phyloP scores from a whole-genome alignment of 345 rosid genomes.

The Reutealis trisperma region DNA sequence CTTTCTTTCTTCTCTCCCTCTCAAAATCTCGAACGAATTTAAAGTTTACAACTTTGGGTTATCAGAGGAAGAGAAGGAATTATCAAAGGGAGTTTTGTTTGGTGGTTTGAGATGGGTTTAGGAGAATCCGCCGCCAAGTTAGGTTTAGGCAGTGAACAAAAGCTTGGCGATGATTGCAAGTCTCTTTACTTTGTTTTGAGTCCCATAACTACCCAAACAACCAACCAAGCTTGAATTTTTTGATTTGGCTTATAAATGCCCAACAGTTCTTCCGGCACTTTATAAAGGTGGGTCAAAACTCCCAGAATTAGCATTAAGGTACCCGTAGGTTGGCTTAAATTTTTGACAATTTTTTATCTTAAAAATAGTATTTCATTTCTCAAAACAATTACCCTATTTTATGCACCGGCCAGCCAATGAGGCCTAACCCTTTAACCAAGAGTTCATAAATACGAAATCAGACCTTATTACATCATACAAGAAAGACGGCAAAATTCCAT shows the following conservation, averaged over 20 bases:
- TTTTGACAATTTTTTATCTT: too few relatives aligned
- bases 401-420: too few relatives aligned
- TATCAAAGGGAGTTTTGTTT: slow-evolving; percentile 23
- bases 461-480: too few relatives aligned
- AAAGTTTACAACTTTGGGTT: slow-evolving; percentile 26
- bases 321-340: too few relatives aligned
- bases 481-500: too few relatives aligned
- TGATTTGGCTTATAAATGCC: slow-evolving; percentile 6
- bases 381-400: too few relatives aligned
- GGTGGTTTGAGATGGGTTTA: slow-evolving; percentile 5
- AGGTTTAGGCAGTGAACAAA: slow-evolving; percentile 8
- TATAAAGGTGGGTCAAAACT: too few relatives aligned
- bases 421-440: too few relatives aligned
- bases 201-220: slow-evolving; percentile 30
- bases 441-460: too few relatives aligned
- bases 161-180: slow-evolving; percentile 25
- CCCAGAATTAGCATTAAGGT: too few relatives aligned
- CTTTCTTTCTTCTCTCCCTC: background rate
- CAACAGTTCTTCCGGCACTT: background rate
- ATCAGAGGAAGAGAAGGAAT: slow-evolving; percentile 32
- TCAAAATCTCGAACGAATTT: background rate
- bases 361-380: too few relatives aligned
- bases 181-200: slow-evolving; percentile 20
- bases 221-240: slow-evolving; percentile 6
- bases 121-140: slow-evolving; percentile 34